Evolutionary conservation across 805 yeast species (phyloP).

Genomic region (Starmerella powellii): DNA sequence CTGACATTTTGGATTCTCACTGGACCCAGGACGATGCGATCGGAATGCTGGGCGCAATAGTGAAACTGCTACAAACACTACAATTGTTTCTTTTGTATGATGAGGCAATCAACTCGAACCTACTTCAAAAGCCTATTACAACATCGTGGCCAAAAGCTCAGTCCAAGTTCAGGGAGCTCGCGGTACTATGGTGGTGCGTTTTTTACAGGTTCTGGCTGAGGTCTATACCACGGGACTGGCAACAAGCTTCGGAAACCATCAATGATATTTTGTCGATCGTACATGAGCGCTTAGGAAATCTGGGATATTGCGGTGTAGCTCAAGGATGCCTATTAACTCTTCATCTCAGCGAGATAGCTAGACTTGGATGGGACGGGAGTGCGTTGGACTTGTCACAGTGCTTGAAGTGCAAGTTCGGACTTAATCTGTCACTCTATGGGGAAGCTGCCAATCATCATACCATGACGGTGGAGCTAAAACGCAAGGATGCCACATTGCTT

Average conservation of each 20-base stretch:
- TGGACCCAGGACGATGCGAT: conserved; percentile 9
- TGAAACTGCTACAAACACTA: conserved; percentile 27
- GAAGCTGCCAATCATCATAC: conserved; percentile 58
- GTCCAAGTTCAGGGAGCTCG: conserved; percentile 26
- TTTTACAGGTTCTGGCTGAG: conserved; percentile 32
- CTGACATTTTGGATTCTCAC: conserved; percentile 8
- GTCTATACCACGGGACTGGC: conserved; percentile 20
- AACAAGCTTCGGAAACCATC: conserved; percentile 19
- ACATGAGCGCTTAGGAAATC: conserved; percentile 62
- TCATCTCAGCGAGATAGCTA: conserved; percentile 43
- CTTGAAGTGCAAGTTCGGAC: conserved; percentile 65
- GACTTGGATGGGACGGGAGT: conserved; percentile 35
- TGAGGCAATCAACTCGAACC: conserved; percentile 27
- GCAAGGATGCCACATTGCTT: conserved; percentile 32
- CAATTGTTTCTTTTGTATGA: conserved; percentile 30
- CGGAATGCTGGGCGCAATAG: conserved; percentile 15
- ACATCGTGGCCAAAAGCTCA: conserved; percentile 27
- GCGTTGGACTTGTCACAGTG: conserved; percentile 67
- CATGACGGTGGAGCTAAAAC: conserved; percentile 31
- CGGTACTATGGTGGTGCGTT: conserved; percentile 29
- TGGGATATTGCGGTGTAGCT: conserved; percentile 56
- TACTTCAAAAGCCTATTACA: conserved; percentile 25
- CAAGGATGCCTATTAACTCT: conserved; percentile 51
- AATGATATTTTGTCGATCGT: conserved; percentile 43
- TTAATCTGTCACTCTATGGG: conserved; percentile 41